These are phyloP conservation scores for Saccharomycopsis fodiens DNA, from an alignment of 805 yeast genomes.

Conservation along the genomic window DNA sequence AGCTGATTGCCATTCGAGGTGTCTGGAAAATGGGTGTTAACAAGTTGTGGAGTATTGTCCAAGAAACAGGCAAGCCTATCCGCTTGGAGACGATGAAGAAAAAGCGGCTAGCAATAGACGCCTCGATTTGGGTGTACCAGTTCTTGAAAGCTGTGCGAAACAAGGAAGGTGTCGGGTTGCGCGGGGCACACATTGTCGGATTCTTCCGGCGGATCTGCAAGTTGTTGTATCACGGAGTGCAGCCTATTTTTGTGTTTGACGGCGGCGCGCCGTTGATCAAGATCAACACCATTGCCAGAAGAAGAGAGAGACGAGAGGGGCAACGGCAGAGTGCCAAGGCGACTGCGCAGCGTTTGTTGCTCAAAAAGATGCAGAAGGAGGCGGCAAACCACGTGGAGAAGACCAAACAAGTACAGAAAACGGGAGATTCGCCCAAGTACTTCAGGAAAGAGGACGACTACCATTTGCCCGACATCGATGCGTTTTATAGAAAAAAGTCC, in stretches of 20 bases:
- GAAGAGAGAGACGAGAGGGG: slow-evolving; percentile 71
- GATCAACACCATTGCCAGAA: slow-evolving; percentile 61
- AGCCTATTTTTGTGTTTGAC: slow-evolving; percentile 89
- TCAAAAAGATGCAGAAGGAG: slow-evolving; percentile 63
- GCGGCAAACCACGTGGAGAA: slow-evolving; percentile 30
- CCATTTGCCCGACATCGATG: slow-evolving; percentile 67
- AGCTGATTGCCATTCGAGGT: too few relatives aligned
- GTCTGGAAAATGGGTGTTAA: slow-evolving; percentile 86
- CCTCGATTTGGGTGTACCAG: slow-evolving; percentile 98
- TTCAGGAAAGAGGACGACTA: slow-evolving; percentile 71
- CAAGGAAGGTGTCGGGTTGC: slow-evolving; percentile 61
- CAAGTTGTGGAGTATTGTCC: slow-evolving; percentile 86
- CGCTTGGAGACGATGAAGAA: slow-evolving; percentile 76
- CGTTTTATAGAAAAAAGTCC: slow-evolving; percentile 40
- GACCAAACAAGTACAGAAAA: slow-evolving; percentile 19
- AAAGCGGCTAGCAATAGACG: slow-evolving; percentile 86
- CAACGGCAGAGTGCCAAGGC: slow-evolving; percentile 58
- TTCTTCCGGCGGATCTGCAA: slow-evolving; percentile 92
- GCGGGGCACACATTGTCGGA: slow-evolving; percentile 87
- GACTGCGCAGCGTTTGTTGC: slow-evolving; percentile 75
- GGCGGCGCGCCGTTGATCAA: slow-evolving; percentile 90
- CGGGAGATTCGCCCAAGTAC: slow-evolving; percentile 8
- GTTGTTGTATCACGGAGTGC: slow-evolving; percentile 74
- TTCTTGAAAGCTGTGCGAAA: slow-evolving; percentile 92
- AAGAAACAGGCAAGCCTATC: slow-evolving; percentile 86